Evolutionary conservation across 2,329 filamentous ascomycete genomes (phyloP), one percentile per base, ranked within the genome.

Genomic region (Pestalotiopsis sp.): DNA sequence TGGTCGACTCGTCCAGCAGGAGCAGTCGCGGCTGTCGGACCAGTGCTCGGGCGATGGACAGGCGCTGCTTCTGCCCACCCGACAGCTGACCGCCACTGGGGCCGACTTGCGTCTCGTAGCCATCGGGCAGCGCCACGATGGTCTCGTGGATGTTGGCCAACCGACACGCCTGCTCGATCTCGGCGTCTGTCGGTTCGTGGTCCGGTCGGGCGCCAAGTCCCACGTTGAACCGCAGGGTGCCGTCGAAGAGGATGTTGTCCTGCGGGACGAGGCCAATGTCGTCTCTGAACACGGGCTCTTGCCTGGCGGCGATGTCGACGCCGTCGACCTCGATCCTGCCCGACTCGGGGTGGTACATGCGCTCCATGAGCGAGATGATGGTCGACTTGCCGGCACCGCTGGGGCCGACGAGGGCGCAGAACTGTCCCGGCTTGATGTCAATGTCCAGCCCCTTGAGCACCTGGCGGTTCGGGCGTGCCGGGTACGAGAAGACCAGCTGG

Each of bases 1-100:
- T 92, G 0, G 93, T 97, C 38, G 92, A 92, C 82, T 97, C 93
- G 74, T 97, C 94, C 0, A 97, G 84, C 52, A 97, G 87, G 20
- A 97, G 80, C 1, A 97, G 84, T 61, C 90, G 86, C 0, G 93
- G 93, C 70, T 88, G 86, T 0, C 93, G 87, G 2, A 94, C 86
- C 2, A 95, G 83, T 0, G 93, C 93, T 27, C 93, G 86, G 0
- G 94, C 93, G 75, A 97, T 95, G 0, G 91, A 90, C 14, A 97
- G 80, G 1, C 93, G 87, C 78, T 97, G 93, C 17, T 91, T 89
- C 77, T 97, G 93, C 0, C 94, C 94, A 1, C 93, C 93, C 0
- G 92, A 94, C 2, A 97, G 80, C 25, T 91, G 86, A 0, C 91
- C 91, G 2, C 92, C 92, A 70, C 92, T 91, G n/a, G 92, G 90